Evolutionary conservation across 495 filamentous ascomycete species (phyloP), one percentile per base, ranked within the genome.

Genomic region (Trichoderma virens): DNA sequence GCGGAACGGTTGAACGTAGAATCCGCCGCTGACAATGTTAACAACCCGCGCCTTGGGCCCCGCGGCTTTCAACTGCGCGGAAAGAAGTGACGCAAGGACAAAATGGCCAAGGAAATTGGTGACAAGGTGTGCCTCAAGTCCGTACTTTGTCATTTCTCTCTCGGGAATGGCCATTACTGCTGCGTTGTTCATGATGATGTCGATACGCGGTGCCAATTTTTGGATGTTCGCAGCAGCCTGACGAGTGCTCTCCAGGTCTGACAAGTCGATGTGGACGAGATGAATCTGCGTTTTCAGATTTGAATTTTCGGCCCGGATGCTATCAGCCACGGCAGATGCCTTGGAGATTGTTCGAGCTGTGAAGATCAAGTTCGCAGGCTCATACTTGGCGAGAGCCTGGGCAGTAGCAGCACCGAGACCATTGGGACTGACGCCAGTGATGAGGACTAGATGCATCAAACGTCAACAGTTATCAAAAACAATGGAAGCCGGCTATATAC

Each of bases 101-200:
- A 83, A 83, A 65, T 85, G 82, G 7, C 66, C 73, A 0, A 83
- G 70, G 66, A 85, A 78, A 70, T 84, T 83, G 0, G 77, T 81
- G 16, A 73, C 77, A 62, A 85, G 77, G 61, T 83, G 78, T 0
- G 71, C 68, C 65, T 85, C 81, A 64, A 79, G 77, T 13, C 77
- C 78, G 56, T 85, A 78, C n/a, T 65, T 65, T 4, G 77, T 83
- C 1, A 74, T 69, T 6, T 61, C 61, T 43, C 66, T 63, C 5
- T 79, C 70, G 18, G 75, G 75, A 16, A 73, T 67, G 14, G 67
- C 74, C 76, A 83, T 82, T 25, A 84, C 72, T 18, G 65, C 71
- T 2, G 70, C 71, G 43, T 74, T 73, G 60, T 69, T 67, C 60
- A 73, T 68, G 38, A 71, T 30, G 28, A 71, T 62, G 61, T 80